These are phyloP conservation scores for Cladosporium cucumerinum DNA, from an alignment of 2,329 filamentous ascomycete genomes.

Conservation along the genomic window DNA sequence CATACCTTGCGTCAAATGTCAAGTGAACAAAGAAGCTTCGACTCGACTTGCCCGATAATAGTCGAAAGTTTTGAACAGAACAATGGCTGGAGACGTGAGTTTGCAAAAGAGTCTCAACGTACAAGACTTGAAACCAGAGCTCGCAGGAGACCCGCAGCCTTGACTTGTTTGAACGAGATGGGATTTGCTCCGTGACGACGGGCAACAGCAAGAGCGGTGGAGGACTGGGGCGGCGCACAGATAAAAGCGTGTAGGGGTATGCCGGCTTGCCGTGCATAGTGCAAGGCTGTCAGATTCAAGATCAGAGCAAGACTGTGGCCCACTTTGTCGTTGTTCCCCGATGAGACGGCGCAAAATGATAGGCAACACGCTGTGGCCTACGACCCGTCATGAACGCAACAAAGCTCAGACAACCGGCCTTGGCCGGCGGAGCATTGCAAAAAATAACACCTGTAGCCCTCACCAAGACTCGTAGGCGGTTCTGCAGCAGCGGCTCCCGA, in stretches of 20 bases:
- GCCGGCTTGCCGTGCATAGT: slow-evolving; percentile 13
- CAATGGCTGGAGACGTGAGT: neutral
- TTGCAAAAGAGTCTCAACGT: neutral
- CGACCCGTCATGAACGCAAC: slow-evolving; percentile 13
- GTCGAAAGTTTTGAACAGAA: slow-evolving; percentile 4
- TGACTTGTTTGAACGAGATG: slow-evolving; percentile 7
- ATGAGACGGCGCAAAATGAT: slow-evolving; percentile 15
- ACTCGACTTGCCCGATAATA: slow-evolving; percentile 8
- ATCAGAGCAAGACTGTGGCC: slow-evolving; percentile 14
- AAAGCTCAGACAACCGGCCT: slow-evolving; percentile 15
- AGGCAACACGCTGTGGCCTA: slow-evolving; percentile 17
- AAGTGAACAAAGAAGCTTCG: slow-evolving; percentile 14
- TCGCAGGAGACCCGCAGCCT: slow-evolving; percentile 5
- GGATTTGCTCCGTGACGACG: slow-evolving; percentile 13
- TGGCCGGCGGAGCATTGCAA: slow-evolving; percentile 12
- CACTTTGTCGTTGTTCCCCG: slow-evolving; percentile 13
- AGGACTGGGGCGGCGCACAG: slow-evolving; percentile 5
- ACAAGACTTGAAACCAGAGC: neutral
- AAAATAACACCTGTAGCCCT: slow-evolving; percentile 13
- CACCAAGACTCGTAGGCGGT: neutral
- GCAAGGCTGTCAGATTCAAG: slow-evolving; percentile 16
- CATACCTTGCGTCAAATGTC: slow-evolving; percentile 14
- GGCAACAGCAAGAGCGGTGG: slow-evolving; percentile 11
- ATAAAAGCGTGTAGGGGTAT: slow-evolving; percentile 17
- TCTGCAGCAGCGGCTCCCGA: slow-evolving; percentile 15